A percentile compares a stretch with the other conserved stretches of the same genome.
These are phyloP conservation scores for Phialemonium atrogriseum DNA, from an alignment of 2,329 filamentous ascomycete genomes.

Conservation along the genomic window DNA sequence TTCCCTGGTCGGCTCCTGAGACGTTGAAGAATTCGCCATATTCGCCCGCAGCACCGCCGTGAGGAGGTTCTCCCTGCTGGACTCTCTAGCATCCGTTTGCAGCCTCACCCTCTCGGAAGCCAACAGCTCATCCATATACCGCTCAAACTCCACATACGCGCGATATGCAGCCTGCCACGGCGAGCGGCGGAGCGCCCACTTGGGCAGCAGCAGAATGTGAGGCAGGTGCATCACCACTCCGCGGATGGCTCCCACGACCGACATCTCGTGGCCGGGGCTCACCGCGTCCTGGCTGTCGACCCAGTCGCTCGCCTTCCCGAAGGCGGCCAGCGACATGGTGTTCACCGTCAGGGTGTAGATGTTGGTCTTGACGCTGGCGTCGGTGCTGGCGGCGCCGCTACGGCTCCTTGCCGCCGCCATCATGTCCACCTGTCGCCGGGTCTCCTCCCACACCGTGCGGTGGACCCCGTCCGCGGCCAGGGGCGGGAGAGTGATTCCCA, in stretches of 20 bases:
- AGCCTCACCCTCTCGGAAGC: not conserved
- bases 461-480: slow-evolving; percentile 1
- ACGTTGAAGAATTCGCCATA: too few species aligned
- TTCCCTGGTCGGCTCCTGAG: too few species aligned
- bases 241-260: not conserved
- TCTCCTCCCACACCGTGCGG: slow-evolving; percentile 1
- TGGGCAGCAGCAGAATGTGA: too few species aligned
- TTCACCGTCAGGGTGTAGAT: slow-evolving; percentile 1
- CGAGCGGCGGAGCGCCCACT: too few species aligned
- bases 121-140: not conserved
- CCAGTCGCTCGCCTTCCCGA: not conserved
- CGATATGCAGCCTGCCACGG: too few species aligned
- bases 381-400: too few species aligned
- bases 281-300: not conserved
- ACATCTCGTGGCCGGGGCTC: not conserved
- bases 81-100: too few species aligned
- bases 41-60: too few species aligned
- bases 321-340: slow-evolving; percentile 1
- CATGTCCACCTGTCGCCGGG: not conserved
- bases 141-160: too few species aligned
- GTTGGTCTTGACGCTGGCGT: not conserved
- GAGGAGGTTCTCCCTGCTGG: too few species aligned
- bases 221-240: too few species aligned
- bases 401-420: not conserved
- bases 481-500: slow-evolving; percentile 1